A percentile compares a stretch with the other conserved stretches of the same genome.
These are phyloP conservation scores for Rhodotorula graminis DNA, from an alignment of 768 basidiomycete species.

Conservation along the genomic window DNA sequence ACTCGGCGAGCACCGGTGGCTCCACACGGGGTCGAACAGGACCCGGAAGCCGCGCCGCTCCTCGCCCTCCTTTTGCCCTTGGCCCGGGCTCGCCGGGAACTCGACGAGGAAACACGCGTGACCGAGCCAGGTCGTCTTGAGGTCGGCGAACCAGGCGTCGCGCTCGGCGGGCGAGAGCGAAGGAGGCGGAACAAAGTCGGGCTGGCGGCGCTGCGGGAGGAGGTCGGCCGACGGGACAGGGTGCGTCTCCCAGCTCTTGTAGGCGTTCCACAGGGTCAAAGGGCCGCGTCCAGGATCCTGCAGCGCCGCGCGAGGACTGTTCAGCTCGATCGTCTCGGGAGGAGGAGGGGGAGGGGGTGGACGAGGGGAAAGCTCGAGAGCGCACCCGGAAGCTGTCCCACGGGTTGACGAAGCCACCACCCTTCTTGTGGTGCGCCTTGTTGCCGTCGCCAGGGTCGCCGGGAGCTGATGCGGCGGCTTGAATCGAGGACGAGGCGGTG, in stretches of 20 bases:
- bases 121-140: conserved; percentile 41
- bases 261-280: neutral
- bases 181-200: conserved; percentile 2
- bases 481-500: neutral
- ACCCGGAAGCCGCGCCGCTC: conserved; percentile 44
- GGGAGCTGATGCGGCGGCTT: neutral
- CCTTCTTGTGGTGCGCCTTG: conserved; percentile 30
- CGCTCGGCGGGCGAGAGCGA: neutral
- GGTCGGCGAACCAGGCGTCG: conserved; percentile 12
- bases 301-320: neutral
- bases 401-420: conserved; percentile 32
- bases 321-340: no score
- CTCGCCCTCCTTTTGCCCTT: neutral
- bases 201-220: conserved; percentile 15
- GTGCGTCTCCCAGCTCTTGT: neutral
- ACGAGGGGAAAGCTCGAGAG: no score
- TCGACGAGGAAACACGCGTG: conserved; percentile 50
- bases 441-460: neutral
- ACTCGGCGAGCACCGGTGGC: conserved; percentile 44
- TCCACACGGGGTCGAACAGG: conserved; percentile 46
- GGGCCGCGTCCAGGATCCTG: neutral
- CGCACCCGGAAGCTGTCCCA: conserved; percentile 24
- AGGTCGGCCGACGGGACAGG: conserved; percentile 20
- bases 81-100: conserved; percentile 37
- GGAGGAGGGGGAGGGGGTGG: no score